Evolutionary conservation across 768 basidiomycete species (phyloP).

Genomic region (Pholiota conissans): DNA sequence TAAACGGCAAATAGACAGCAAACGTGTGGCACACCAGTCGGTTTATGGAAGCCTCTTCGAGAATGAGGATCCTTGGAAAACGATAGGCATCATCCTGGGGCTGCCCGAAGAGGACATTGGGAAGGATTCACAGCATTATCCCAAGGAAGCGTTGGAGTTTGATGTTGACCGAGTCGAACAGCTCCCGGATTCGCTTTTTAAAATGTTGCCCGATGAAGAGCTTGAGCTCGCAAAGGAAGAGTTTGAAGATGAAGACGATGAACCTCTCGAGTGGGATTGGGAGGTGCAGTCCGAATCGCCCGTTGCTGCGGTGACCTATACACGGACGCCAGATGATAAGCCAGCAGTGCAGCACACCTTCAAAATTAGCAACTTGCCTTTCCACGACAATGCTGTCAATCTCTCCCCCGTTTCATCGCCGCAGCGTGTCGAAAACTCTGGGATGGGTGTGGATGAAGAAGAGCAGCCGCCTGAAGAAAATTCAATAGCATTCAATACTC

Average conservation of each 20-base stretch:
- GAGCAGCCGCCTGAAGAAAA: neutral
- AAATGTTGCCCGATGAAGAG: neutral
- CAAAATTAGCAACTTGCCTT: neutral
- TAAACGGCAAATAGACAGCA: neutral
- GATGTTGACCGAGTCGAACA: neutral
- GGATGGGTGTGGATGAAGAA: neutral
- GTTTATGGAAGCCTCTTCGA: conserved; percentile 36
- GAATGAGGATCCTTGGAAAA: conserved; percentile 44
- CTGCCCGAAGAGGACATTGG: conserved; percentile 5
- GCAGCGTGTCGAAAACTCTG: neutral
- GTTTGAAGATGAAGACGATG: neutral
- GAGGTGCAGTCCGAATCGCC: neutral
- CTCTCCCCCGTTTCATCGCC: neutral
- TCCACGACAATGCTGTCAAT: neutral
- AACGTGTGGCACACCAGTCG: neutral
- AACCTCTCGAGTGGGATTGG: neutral
- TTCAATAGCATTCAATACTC: neutral
- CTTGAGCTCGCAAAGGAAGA: neutral
- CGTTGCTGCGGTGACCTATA: neutral
- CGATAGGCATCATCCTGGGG: conserved; percentile 43
- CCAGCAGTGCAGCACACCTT: neutral
- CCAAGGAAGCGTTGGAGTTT: too few species aligned
- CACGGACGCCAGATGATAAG: neutral
- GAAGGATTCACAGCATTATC: neutral
- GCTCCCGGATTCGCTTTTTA: neutral